These are phyloP conservation scores for Wallacemonas collosoma DNA, from an alignment of 208 protist genomes.

Conservation along the genomic window DNA sequence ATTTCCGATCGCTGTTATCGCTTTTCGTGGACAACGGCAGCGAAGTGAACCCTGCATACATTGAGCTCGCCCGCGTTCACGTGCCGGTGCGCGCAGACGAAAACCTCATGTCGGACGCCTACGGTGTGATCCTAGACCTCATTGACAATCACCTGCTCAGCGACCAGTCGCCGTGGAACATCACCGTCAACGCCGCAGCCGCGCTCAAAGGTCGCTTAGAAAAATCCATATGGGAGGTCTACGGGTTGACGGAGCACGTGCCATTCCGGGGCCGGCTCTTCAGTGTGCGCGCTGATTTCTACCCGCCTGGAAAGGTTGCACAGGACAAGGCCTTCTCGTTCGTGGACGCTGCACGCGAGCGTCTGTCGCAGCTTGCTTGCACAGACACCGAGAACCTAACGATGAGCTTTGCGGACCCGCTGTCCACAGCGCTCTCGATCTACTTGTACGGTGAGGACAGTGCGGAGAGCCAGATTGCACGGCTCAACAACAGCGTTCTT, in stretches of 20 bases:
- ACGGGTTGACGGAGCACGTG: constrained; percentile 53
- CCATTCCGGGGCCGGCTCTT: constrained; percentile 49
- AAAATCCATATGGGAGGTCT: constrained; percentile 37
- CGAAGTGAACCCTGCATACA: constrained; percentile 22
- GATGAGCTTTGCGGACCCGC: constrained; percentile 3
- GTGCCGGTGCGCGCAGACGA: constrained; percentile 40
- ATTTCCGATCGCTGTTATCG: constrained; percentile 40
- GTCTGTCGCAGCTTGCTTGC: background rate
- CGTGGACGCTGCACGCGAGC: background rate
- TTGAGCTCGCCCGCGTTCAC: constrained; percentile 25
- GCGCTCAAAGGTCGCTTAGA: background rate
- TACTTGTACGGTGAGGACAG: constrained; percentile 7
- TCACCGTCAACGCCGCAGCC: constrained; percentile 25
- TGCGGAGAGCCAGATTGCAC: constrained; percentile 1
- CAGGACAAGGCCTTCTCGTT: background rate
- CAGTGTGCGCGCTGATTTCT: constrained; percentile 19
- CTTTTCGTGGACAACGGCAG: constrained; percentile 25
- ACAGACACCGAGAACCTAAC: background rate
- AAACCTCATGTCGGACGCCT: constrained; percentile 43
- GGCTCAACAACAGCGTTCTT: constrained; percentile 7
- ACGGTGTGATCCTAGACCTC: constrained; percentile 40
- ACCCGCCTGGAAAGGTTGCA: constrained; percentile 1
- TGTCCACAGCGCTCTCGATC: background rate
- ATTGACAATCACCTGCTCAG: constrained; percentile 45
- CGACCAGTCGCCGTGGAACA: constrained; percentile 42